phyloP scores from a whole-genome alignment of 208 protist species.

The Phytomonas sp. region DNA sequence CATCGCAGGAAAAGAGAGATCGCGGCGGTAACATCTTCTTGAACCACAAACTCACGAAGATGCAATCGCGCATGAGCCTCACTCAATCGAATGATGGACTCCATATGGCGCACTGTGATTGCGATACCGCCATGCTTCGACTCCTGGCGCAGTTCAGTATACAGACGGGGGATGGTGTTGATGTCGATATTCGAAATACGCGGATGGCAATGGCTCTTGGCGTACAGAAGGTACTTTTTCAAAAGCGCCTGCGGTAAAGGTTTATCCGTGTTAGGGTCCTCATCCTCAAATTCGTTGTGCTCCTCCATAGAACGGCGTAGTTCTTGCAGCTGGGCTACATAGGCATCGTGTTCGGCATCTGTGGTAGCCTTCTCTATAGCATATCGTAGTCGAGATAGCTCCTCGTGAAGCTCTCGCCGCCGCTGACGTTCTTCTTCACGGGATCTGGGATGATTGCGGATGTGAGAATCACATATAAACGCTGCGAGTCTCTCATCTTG shows the following conservation, averaged over 20 bases:
- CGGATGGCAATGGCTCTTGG: conserved; percentile 87
- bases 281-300: conserved; percentile 49
- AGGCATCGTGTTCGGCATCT: conserved; percentile 50
- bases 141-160: conserved; percentile 96
- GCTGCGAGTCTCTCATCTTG: conserved; percentile 91
- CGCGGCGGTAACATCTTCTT: conserved; percentile 97
- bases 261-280: conserved; percentile 76
- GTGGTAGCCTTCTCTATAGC: conserved; percentile 55
- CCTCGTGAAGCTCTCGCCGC: conserved; percentile 47
- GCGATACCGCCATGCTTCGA: conserved; percentile 89
- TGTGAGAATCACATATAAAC: conserved; percentile 96
- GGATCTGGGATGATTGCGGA: conserved; percentile 79
- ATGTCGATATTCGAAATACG: conserved; percentile 89
- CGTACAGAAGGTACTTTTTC: conserved; percentile 98
- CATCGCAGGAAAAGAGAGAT: conserved; percentile 97
- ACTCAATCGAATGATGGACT: conserved; percentile 97
- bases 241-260: conserved; percentile 93
- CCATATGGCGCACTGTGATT: conserved; percentile 98
- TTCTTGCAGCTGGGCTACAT: conserved; percentile 41
- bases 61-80: conserved; percentile 97
- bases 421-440: conserved; percentile 46
- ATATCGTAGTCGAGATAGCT: conserved; percentile 51
- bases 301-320: conserved; percentile 39
- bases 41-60: conserved; percentile 92
- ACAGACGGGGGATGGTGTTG: conserved; percentile 93